phyloP scores from a whole-genome alignment of 179 eudicot species.

The Dionaea muscipula region DNA sequence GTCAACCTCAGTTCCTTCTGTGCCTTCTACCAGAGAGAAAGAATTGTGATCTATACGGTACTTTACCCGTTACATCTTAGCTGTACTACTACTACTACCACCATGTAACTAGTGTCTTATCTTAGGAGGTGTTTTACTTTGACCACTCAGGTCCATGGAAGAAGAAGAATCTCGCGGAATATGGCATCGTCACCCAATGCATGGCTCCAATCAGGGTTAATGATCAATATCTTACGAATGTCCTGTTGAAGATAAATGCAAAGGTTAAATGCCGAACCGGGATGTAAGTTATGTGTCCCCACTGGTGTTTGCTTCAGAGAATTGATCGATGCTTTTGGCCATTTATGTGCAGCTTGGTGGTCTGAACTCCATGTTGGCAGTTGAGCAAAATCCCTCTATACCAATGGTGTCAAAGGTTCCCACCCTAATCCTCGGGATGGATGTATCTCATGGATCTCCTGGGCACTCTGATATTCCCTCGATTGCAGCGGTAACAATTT shows the following conservation, averaged over 20 bases:
- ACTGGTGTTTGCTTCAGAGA: too few species aligned
- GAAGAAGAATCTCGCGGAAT: slow-evolving; percentile 47
- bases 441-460: slow-evolving; percentile 26
- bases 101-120: not conserved
- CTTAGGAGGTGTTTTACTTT: not conserved
- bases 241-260: slow-evolving; percentile 68
- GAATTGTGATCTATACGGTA: slow-evolving; percentile 67
- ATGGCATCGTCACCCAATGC: slow-evolving; percentile 69
- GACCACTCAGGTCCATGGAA: slow-evolving; percentile 62
- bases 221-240: slow-evolving; percentile 68
- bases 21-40: slow-evolving; percentile 78
- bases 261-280: slow-evolving; percentile 28
- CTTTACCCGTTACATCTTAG: not conserved
- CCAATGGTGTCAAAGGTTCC: slow-evolving; percentile 25
- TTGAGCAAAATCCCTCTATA: slow-evolving; percentile 17
- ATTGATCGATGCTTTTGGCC: not conserved
- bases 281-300: not conserved
- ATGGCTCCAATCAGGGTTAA: slow-evolving; percentile 62
- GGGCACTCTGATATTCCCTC: slow-evolving; percentile 26
- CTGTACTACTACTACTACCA: not conserved
- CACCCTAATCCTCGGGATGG: slow-evolving; percentile 23
- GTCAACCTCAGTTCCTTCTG: slow-evolving; percentile 62
- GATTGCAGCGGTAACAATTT: slow-evolving; percentile 56
- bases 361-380: slow-evolving; percentile 18
- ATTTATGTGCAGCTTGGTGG: slow-evolving; percentile 54